A percentile compares a stretch with the other conserved stretches of the same genome.
Conservation (phyloP, 305 asterid species). For the Fraxinus sp. region DNA sequence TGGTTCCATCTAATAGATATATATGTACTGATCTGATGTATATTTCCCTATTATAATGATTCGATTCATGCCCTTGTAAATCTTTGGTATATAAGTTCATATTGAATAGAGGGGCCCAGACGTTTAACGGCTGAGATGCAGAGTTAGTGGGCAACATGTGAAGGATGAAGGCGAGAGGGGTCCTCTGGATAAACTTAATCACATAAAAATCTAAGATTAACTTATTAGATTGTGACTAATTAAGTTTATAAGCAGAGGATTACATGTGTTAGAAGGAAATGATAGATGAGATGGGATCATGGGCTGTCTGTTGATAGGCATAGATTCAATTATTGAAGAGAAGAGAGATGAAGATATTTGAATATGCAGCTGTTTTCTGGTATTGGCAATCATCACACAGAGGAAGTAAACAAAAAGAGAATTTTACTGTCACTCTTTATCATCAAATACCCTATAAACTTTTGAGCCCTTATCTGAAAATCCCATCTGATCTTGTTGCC, state of each 20-base stretch:
- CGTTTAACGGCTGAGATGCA: conserved; percentile 54
- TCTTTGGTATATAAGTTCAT: conserved; percentile 3
- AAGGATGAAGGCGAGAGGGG: conserved; percentile 54
- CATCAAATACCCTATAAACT: conserved; percentile 17
- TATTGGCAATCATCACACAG: conserved; percentile 19
- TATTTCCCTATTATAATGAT: conserved; percentile 21
- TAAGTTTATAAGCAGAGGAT: neutral
- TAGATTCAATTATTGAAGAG: conserved; percentile 27
- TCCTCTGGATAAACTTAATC: conserved; percentile 28
- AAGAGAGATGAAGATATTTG: neutral
- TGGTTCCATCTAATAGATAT: conserved; percentile 25
- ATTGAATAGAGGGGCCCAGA: conserved; percentile 42
- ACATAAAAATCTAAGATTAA: neutral
- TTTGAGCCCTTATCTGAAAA: conserved; percentile 3
- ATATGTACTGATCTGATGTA: conserved; percentile 40
- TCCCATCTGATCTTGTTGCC: conserved; percentile 21
- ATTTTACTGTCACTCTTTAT: conserved; percentile 21
- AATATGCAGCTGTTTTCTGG: neutral
- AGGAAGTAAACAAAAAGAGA: conserved; percentile 27
- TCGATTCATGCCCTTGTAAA: conserved; percentile 21
- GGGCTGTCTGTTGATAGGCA: conserved; percentile 24
- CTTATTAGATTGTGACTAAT: neutral
- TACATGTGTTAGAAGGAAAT: neutral
- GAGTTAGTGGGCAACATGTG: conserved; percentile 75
- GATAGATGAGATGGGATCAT: conserved; percentile 21